Base-by-base conservation (phyloP, 495 filamentous ascomycete genomes). In the Corynascus novoguineensis region DNA sequence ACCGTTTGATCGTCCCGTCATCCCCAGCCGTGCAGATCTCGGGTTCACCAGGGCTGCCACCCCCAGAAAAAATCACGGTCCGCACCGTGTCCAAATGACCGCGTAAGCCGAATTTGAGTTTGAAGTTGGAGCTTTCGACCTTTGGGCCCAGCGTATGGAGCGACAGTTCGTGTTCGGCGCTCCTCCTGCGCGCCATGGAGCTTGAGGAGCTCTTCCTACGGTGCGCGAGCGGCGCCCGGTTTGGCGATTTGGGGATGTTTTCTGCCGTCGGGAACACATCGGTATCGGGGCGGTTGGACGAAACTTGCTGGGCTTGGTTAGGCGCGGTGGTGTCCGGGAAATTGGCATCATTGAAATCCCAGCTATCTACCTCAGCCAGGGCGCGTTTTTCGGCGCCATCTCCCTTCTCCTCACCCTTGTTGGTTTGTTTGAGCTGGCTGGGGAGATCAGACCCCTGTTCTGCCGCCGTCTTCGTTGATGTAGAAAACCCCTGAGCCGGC, bases 11-110 rank as follows among this genome's bases (percentile, higher is more conserved):
- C 47, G 88, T 84, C 46, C 92, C 92, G 66, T 98, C 93, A 66
- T 98, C 93, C 52, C 95, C 92, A 50, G 89, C 88, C 3, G 95
- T 97, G 69, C 92, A 97, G 47, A 98, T 92, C 70, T 98, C 93
- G 0, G 93, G 93, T 67, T 97, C 93, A 8, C 89, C 87, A 5
- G 89, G 89, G 67, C 88, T 96, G 44, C 93, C 93, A 32, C 92
- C 92, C 9, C 93, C 95, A 8, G 90, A 97, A 72, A 98, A 98
- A 58, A 96, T 91, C 50, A 96, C 88, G 11, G 90, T 88, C 19
- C 93, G 84, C 12, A 98, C 88, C 31, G 93, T 88, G 71, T 97
- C 92, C 4, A 98, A 78, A 70, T 98, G 93, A 12, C 93, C 93
- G 49, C 93, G 78, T 3, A 98, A 75, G 3, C 89, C 93, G 70